These are phyloP conservation scores for Rhizopus sp. DNA, from an alignment of 371 early-diverging fungal genomes.

Conservation along the genomic window DNA sequence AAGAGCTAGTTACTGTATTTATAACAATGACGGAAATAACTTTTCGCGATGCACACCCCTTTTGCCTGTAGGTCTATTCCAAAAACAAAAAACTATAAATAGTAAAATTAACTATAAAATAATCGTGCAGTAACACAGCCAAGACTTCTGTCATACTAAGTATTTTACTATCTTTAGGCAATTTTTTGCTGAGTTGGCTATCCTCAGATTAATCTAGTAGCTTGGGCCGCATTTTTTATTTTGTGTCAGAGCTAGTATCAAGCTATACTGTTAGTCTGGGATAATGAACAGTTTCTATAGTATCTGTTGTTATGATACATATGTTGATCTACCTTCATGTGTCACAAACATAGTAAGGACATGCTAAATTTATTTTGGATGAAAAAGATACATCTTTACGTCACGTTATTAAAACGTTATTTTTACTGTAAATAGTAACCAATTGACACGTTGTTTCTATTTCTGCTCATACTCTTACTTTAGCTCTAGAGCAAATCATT, in stretches of 20 bases:
- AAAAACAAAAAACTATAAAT: neutral
- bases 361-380: too few species aligned
- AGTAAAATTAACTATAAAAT: slow-evolving; percentile 6
- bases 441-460: neutral
- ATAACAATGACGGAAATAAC: neutral
- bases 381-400: neutral
- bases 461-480: neutral
- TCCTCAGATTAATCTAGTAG: neutral
- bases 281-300: too few species aligned
- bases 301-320: too few species aligned
- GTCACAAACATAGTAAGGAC: too few species aligned
- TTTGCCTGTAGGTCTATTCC: neutral
- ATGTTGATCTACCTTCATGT: too few species aligned
- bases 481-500: too few species aligned
- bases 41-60: neutral
- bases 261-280: too few species aligned
- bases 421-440: neutral
- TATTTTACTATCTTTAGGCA: neutral
- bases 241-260: too few species aligned
- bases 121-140: neutral
- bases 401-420: neutral
- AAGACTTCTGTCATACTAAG: neutral
- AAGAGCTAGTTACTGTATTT: neutral
- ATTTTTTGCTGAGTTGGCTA: neutral
- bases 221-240: neutral